Percentiles rank a stretch among this genome's conserved stretches.
Conservation (phyloP, 1,139 yeast genomes). For the Scheffersomyces cryptocercus region DNA sequence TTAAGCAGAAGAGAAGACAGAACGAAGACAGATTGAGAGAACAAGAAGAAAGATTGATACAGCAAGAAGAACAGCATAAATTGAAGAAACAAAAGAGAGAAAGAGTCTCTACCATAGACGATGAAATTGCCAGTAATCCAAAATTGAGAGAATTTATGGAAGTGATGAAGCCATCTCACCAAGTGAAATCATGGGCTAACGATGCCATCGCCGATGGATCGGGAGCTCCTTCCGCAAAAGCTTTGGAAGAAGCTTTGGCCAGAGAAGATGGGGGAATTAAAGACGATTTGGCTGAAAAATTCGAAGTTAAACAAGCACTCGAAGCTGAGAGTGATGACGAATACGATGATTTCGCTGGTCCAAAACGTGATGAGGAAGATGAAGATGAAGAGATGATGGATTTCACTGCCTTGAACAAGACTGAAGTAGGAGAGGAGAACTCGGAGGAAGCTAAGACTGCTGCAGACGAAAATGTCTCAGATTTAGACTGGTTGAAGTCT, state of each 20-base stretch:
- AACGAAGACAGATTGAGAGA: slow-evolving; percentile 54
- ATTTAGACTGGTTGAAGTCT: slow-evolving; percentile 84
- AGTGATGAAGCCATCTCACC: slow-evolving; percentile 75
- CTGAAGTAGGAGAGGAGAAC: slow-evolving; percentile 16
- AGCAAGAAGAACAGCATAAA: slow-evolving; percentile 45
- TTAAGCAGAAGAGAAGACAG: slow-evolving; percentile 61
- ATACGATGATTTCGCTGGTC: slow-evolving; percentile 51
- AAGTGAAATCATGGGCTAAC: slow-evolving; percentile 73
- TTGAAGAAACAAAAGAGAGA: slow-evolving; percentile 23
- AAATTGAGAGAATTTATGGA: slow-evolving; percentile 78
- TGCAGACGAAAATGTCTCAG: slow-evolving; percentile 61
- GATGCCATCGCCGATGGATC: slow-evolving; percentile 58
- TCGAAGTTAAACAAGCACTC: slow-evolving; percentile 30
- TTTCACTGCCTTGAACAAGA: slow-evolving; percentile 16
- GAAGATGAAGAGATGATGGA: slow-evolving; percentile 26
- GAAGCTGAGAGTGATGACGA: slow-evolving; percentile 67
- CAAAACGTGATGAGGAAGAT: slow-evolving; percentile 29
- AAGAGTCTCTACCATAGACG: slow-evolving; percentile 44
- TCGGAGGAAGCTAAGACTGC: slow-evolving; percentile 33
- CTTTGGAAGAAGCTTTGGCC: slow-evolving; percentile 41
- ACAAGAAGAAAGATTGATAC: slow-evolving; percentile 53
- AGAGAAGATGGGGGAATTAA: slow-evolving; percentile 17
- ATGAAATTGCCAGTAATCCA: slow-evolving; percentile 63
- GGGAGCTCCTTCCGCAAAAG: slow-evolving; percentile 51
- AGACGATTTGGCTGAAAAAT: slow-evolving; percentile 10